Percentiles rank a stretch among this genome's conserved stretches.
These are phyloP conservation scores for Xerophyta viscosa DNA, from an alignment of 106 monocot species.

Conservation along the genomic window DNA sequence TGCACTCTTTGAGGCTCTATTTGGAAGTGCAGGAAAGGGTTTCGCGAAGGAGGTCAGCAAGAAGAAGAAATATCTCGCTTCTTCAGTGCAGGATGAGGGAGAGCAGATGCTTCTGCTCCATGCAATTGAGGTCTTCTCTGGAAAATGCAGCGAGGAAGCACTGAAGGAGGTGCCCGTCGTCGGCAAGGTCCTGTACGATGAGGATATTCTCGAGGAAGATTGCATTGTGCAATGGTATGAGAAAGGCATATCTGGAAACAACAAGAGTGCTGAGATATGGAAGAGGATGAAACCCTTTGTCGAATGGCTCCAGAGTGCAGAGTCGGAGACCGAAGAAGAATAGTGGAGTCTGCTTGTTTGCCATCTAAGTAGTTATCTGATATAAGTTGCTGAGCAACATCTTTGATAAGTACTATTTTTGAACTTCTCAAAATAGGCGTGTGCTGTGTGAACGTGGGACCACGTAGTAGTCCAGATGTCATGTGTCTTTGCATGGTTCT, in stretches of 20 bases:
- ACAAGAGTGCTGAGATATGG: conserved; percentile 30
- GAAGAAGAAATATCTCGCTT: conserved; percentile 44
- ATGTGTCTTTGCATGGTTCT: too few relatives aligned
- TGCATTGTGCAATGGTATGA: conserved; percentile 62
- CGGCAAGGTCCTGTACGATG: conserved; percentile 64
- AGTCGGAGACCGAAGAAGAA: conserved; percentile 35
- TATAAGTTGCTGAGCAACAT: too few relatives aligned
- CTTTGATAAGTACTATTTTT: too few relatives aligned
- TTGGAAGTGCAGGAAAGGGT: conserved; percentile 65
- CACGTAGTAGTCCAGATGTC: too few relatives aligned
- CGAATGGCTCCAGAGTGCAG: conserved; percentile 79
- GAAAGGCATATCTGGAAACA: conserved; percentile 21
- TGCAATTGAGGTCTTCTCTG: conserved; percentile 49
- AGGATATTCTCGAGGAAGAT: conserved; percentile 71
- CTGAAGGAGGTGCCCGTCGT: conserved; percentile 55
- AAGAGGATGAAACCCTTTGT: conserved; percentile 79
- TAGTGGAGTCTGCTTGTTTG: background rate
- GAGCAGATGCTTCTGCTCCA: conserved; percentile 53
- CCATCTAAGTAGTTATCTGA: too few relatives aligned
- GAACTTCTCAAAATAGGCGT: too few relatives aligned
- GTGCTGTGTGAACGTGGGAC: too few relatives aligned
- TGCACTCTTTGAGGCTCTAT: conserved; percentile 59
- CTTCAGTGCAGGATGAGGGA: conserved; percentile 30
- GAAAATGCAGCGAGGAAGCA: conserved; percentile 38
- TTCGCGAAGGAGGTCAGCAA: conserved; percentile 67